phyloP scores from a whole-genome alignment of 805 yeast species.

The Hanseniaspora mollemarum region DNA sequence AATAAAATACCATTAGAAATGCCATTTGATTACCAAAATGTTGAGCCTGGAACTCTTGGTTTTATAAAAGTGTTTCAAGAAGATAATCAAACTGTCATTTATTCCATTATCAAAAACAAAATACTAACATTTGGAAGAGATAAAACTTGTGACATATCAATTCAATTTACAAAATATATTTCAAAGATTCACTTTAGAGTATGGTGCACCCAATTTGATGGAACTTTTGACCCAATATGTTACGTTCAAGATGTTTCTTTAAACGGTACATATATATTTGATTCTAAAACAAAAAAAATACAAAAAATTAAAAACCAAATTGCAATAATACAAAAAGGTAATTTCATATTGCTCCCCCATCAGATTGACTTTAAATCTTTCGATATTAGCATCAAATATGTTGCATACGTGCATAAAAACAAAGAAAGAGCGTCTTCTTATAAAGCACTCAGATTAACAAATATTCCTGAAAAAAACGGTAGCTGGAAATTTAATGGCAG shows the following conservation, averaged over 20 bases:
- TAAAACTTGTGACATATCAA: slow-evolving; percentile 26
- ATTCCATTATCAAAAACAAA: slow-evolving; percentile 26
- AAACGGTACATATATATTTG: slow-evolving; percentile 42
- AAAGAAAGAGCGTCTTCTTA: background rate
- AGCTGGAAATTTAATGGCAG: slow-evolving; percentile 5
- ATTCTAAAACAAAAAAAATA: slow-evolving; percentile 8
- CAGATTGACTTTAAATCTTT: slow-evolving; percentile 24
- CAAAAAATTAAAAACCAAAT: slow-evolving; percentile 27
- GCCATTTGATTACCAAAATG: background rate
- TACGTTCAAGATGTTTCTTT: slow-evolving; percentile 42
- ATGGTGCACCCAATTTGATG: slow-evolving; percentile 44
- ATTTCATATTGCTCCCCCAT: slow-evolving; percentile 23
- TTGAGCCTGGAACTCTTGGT: background rate
- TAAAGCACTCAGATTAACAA: background rate
- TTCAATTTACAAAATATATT: slow-evolving; percentile 31
- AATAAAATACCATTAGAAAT: background rate
- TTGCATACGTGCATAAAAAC: background rate
- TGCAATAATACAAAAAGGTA: slow-evolving; percentile 31
- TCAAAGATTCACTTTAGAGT: slow-evolving; percentile 40
- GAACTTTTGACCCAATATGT: slow-evolving; percentile 35
- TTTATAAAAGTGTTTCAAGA: background rate
- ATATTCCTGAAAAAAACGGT: background rate
- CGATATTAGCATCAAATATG: slow-evolving; percentile 17
- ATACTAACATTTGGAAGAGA: slow-evolving; percentile 38
- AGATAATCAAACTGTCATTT: slow-evolving; percentile 17